Base-by-base conservation (phyloP, 1,284 basidiomycete genomes). In the Microbotryum intermedium region DNA sequence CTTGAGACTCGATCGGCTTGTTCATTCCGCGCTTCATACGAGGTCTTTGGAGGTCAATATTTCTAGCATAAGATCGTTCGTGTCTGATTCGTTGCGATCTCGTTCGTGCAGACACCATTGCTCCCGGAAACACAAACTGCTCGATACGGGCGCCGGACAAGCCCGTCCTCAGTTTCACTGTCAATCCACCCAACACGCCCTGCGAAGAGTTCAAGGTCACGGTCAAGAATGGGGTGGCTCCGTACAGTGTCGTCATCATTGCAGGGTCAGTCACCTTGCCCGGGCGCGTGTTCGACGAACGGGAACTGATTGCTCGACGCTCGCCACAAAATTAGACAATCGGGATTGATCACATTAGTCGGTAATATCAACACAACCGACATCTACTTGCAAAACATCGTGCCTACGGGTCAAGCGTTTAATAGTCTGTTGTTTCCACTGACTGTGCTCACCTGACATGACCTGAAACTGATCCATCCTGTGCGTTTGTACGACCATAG, bases 121-220 rank as follows among this genome's bases (percentile, higher is more conserved):
- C 51, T 1, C 59, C 57, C 16, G 55, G 59, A 29, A 43, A 25
- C 25, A 29, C 9, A 5, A 59, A 52, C 30, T 66, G 64, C 45
- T 59, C 59, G 11, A 1, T 16, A 21, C 29, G 26, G 20, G n/a
- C 43, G 47, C 21, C 9, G 23, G 4, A 28, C 16, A 2, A 25
- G 16, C 6, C 29, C 28, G 9, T 44, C 5, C 53, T 28, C 0
- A 48, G 47, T 3, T 57, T 63, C 55, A 25, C 25, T 1, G 11
- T n/a, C 2, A 53, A 57, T 28, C 65, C 65, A 0, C 9, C 28
- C 6, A 43, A 60, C 44, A 29, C 44, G 1, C 53, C 65, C 0
- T 67, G 65, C 49, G 55, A 50, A 39, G 65, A 64, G 42, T 43
- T 67, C 21, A 42, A 50, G 11, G 11, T 67, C 16, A 6, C 30